Evolutionary conservation across 1,139 yeast genomes (phyloP), one percentile per base, ranked within the genome.

Genomic region (Debaryomyces robertsiae): DNA sequence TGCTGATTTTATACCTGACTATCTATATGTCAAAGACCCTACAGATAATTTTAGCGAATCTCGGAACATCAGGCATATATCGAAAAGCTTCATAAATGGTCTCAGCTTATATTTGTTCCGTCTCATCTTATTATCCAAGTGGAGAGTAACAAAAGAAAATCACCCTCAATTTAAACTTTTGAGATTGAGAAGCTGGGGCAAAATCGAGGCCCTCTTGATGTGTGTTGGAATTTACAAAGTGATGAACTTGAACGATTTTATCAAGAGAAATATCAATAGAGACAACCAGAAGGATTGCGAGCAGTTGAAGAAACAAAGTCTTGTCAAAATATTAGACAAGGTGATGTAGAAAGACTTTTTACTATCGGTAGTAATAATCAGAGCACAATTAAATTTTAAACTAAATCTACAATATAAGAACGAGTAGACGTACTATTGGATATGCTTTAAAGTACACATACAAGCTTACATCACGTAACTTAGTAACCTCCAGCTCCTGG

Each of bases 401-500:
- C n/a, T n/a, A n/a, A n/a, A n/a, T 36, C 38, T 23, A 23, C 22
- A 22, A 28, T 32, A 27, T 22, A 14, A 18, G 9, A 27, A 25
- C 18, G 13, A 19, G 10, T 23, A 19, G 15, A 10, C 15, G 22
- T 18, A 24, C 23, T 19, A 9, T 31, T 30, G 35, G 5, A 19
- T 19, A 19, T 19, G 7, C 7, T 19, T 19, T 6, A 19, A 5
- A 19, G 7, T 19, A 19, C 7, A 19, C 7, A 19, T 5, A 19
- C 7, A 19, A 19, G 5, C 5, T 19, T 19, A 19, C 7, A 19
- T 6, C 22, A 19, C 5, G 7, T 6, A 19, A 6, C 7, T 42
- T 55, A 58, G 44, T 65, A 64, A 18, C 69, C 70, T 27, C 66
- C 68, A 38, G 69, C 69, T 34, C 95, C 94, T 11, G 95, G 95